A percentile compares a stretch with the other conserved stretches of the same genome.
Conservation (phyloP, 768 basidiomycete genomes). For the Tylopilus sp. region DNA sequence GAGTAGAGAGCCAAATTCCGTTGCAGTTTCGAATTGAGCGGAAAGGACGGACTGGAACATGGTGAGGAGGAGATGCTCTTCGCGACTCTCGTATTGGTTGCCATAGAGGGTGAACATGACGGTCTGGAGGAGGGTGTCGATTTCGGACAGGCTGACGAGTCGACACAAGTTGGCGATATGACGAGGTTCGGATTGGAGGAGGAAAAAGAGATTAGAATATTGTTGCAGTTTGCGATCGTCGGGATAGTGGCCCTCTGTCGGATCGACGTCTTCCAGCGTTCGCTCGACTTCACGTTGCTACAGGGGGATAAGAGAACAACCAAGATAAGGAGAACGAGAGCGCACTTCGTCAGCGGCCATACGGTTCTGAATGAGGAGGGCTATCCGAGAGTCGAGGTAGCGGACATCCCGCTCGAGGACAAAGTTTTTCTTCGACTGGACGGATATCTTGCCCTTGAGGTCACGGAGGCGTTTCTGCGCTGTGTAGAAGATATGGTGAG, state of each 20-base stretch:
- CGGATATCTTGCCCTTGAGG: constrained; percentile 94
- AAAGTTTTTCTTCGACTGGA: constrained; percentile 99
- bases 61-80: constrained; percentile 96
- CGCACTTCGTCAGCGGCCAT: constrained; percentile 94
- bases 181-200: constrained; percentile 95
- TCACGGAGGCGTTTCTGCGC: constrained; percentile 97
- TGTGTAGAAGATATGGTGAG: constrained; percentile 28
- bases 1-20: constrained; percentile 97
- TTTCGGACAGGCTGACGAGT: constrained; percentile 93
- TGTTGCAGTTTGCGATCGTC: constrained; percentile 94
- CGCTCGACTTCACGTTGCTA: constrained; percentile 94
- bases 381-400: constrained; percentile 96
- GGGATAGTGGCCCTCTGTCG: constrained; percentile 87
- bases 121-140: constrained; percentile 97
- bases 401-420: constrained; percentile 98
- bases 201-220: constrained; percentile 98
- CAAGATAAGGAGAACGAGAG: constrained; percentile 5
- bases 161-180: constrained; percentile 96
- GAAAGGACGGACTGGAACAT: constrained; percentile 99
- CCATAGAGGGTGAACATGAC: constrained; percentile 99
- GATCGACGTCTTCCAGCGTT: constrained; percentile 94
- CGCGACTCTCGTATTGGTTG: constrained; percentile 97
- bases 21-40: constrained; percentile 98
- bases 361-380: constrained; percentile 94
- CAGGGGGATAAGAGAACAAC: constrained; percentile 10